These are phyloP conservation scores for Neonectria neomacrospora DNA, from an alignment of 2,329 filamentous ascomycete genomes.

Conservation along the genomic window DNA sequence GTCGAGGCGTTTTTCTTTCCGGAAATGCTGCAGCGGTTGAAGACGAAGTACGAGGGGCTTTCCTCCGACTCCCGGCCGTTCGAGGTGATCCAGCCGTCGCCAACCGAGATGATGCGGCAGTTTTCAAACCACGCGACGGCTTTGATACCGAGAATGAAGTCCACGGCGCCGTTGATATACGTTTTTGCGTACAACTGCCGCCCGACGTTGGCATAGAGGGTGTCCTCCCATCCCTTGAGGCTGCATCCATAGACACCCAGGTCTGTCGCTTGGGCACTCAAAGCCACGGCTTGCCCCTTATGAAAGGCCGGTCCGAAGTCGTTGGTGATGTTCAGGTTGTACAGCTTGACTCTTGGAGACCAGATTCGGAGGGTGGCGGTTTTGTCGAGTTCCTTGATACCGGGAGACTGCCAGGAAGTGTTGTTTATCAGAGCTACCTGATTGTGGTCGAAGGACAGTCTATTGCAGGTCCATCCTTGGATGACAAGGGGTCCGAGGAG, in stretches of 20 bases:
- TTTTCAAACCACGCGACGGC: conserved; percentile 7
- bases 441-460: neutral
- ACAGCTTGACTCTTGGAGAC: conserved; percentile 3
- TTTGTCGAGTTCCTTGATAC: neutral
- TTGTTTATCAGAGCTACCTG: conserved; percentile 6
- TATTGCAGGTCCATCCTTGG: conserved; percentile 8
- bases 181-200: conserved; percentile 5
- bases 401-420: conserved; percentile 1
- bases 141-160: conserved; percentile 7
- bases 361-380: conserved; percentile 2
- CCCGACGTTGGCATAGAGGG: conserved; percentile 12
- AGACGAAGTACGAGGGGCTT: conserved; percentile 7
- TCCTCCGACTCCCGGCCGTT: conserved; percentile 4
- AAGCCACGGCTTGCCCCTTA: conserved; percentile 2
- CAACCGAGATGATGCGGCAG: neutral
- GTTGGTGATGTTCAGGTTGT: conserved; percentile 12
- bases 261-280: conserved; percentile 2
- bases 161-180: conserved; percentile 7
- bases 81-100: neutral
- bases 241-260: conserved; percentile 8
- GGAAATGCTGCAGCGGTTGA: conserved; percentile 2
- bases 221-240: conserved; percentile 7
- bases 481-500: neutral
- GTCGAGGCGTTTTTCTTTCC: conserved; percentile 1
- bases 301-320: neutral